Evolutionary conservation across 257 asterid genomes (phyloP), one percentile per base, ranked within the genome.

Genomic region (Leonotis leonurus): DNA sequence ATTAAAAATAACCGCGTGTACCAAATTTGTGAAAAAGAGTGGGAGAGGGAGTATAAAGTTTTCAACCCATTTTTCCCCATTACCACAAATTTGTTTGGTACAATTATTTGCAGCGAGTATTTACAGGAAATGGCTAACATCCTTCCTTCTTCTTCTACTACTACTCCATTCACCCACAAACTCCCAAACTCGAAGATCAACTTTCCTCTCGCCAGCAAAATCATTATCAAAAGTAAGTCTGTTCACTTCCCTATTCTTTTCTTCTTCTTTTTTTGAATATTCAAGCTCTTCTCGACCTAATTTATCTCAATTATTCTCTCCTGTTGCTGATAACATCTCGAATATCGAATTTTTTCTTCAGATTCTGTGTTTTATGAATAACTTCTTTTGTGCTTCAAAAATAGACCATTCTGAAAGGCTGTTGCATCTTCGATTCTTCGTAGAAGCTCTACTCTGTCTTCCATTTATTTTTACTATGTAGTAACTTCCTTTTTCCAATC

Each of bases 171-270:
- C 63, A 12, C 56, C 32, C 25, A 20, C 21, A 61, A 11, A 48
- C 11, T 8, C 55, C 7, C 30, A 21, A 48, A 48, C 55, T 48
- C 55, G 4, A 48, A 11, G 53, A 45, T 45, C 20, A 45, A 39
- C 64, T 81, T 75, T 60, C 92, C 88, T 56, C 86, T 81, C 11
- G 92, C 92, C 40, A 81, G 92, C 81, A 84, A 79, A 67, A 70
- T 81, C 33, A 66, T 77, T 24, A 77, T 84, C 29, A 81, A 60
- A 79, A 84, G 92, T 81, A 73, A 84, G 84, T 54, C 11, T 3
- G 16, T 45, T 68, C 55, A 6, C 22, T 41, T 46, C 32, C 10
- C 53, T 44, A 10, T 44, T 13, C 33, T 8, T 63, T 10, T 41
- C 43, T 3, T 54, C 32, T 30, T 14, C 14, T 54, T n/a, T n/a